A percentile compares a stretch with the other conserved stretches of the same genome.
Conservation (phyloP, 352 stramenopile genomes). For the Globisporangium mamillatum region DNA sequence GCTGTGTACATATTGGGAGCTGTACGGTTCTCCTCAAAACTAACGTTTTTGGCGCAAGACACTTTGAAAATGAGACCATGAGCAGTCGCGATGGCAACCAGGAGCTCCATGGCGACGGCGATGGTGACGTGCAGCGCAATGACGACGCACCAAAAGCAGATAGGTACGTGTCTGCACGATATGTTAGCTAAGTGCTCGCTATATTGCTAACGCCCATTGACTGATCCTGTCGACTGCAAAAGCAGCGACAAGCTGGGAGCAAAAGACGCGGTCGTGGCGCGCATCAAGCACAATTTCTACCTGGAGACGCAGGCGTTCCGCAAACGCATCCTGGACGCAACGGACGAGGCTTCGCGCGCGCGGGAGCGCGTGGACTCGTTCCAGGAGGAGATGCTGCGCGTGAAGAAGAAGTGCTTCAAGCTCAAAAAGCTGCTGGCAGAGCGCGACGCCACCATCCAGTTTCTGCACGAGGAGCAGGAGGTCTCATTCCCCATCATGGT, state of each 20-base stretch:
- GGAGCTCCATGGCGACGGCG: not conserved
- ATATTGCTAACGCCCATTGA: not conserved
- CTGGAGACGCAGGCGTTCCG: constrained; percentile 50
- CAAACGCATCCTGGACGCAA: constrained; percentile 32
- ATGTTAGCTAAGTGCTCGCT: not conserved
- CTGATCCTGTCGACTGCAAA: not conserved
- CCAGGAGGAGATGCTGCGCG: constrained; percentile 40
- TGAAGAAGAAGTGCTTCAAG: constrained; percentile 57
- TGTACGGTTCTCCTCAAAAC: not conserved
- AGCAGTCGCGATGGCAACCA: constrained; percentile 17
- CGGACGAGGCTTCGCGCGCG: constrained; percentile 24
- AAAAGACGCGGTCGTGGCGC: constrained; percentile 27
- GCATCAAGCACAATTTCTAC: constrained; percentile 61
- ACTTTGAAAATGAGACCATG: constrained; percentile 12
- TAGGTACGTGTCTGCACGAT: not conserved
- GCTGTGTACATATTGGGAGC: not conserved
- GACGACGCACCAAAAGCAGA: not conserved
- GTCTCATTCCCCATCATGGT: constrained; percentile 50
- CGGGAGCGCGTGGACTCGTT: constrained; percentile 30
- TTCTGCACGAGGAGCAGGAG: constrained; percentile 52
- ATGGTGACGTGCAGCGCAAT: not conserved
- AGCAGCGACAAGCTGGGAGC: not conserved
- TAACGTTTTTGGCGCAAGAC: not conserved
- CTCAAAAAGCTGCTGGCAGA: constrained; percentile 59
- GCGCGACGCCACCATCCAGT: constrained; percentile 45